Conservation (phyloP, 495 filamentous ascomycete species). For the Penicillium desertorum region DNA sequence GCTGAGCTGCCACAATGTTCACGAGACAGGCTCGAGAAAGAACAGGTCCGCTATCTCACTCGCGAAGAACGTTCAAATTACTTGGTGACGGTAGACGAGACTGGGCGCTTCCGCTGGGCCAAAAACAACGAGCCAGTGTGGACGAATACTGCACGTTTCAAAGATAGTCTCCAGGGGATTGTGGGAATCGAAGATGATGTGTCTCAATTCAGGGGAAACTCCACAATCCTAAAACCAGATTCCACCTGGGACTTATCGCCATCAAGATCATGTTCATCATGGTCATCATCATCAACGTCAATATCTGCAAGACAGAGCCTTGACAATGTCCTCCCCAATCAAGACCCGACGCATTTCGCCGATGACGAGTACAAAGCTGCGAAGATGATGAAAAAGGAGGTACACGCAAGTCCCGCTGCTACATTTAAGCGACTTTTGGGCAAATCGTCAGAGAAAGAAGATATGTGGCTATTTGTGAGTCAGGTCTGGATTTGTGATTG, state of each 20-base stretch:
- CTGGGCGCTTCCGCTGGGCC: constrained; percentile 72
- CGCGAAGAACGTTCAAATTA: constrained; percentile 72
- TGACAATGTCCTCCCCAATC: background rate
- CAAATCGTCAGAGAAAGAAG: constrained; percentile 68
- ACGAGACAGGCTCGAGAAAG: constrained; percentile 63
- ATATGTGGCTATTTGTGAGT: constrained; percentile 84
- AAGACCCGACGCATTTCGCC: background rate
- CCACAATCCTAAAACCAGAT: background rate
- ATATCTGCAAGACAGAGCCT: background rate
- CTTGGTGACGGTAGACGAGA: constrained; percentile 64
- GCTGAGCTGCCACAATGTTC: constrained; percentile 60
- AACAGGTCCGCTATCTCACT: constrained; percentile 71
- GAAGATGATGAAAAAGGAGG: constrained; percentile 61
- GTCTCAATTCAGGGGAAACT: constrained; percentile 44
- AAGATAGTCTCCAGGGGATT: constrained; percentile 77
- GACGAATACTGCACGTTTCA: constrained; percentile 66
- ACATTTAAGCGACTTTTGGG: constrained; percentile 71
- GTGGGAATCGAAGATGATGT: constrained; percentile 63
- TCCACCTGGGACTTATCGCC: constrained; percentile 7
- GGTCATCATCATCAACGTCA: constrained; percentile 13
- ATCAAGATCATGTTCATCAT: constrained; percentile 9
- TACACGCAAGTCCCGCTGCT: constrained; percentile 64
- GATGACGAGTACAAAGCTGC: constrained; percentile 43
- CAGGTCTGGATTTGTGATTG: background rate
- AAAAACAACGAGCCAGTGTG: constrained; percentile 76